A percentile compares a stretch with the other conserved stretches of the same genome.
These are phyloP conservation scores for Euphorbia tirucalli DNA, from an alignment of 345 rosid genomes.

Conservation along the genomic window DNA sequence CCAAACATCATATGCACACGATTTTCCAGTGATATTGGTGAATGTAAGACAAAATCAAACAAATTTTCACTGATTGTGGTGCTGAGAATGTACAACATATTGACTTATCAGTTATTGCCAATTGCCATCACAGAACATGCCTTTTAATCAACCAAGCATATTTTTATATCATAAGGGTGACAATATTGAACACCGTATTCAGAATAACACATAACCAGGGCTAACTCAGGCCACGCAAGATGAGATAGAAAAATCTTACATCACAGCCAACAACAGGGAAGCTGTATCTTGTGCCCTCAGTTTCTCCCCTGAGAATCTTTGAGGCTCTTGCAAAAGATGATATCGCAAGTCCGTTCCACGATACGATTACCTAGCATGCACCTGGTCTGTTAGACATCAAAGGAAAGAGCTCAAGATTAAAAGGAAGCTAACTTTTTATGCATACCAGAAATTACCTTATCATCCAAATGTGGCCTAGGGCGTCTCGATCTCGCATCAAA, in stretches of 20 bases:
- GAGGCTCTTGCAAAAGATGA: slow-evolving; percentile 90
- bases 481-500: slow-evolving; percentile 62
- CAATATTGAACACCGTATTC: background rate
- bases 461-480: slow-evolving; percentile 92
- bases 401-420: slow-evolving; percentile 7
- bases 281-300: slow-evolving; percentile 41
- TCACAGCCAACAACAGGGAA: slow-evolving; percentile 72
- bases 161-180: background rate
- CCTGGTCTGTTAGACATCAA: slow-evolving; percentile 11
- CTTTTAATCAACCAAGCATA: background rate
- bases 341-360: slow-evolving; percentile 93
- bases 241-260: slow-evolving; percentile 42
- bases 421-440: background rate
- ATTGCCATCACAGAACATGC: background rate
- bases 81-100: background rate
- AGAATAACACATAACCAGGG: background rate
- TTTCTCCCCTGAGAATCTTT: slow-evolving; percentile 61
- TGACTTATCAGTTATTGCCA: background rate
- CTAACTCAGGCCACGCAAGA: slow-evolving; percentile 3
- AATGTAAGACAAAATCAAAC: too few species aligned
- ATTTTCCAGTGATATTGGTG: too few species aligned
- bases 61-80: background rate
- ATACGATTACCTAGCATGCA: slow-evolving; percentile 69
- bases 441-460: slow-evolving; percentile 48
- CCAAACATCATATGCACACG: background rate